Percentiles rank a stretch among this genome's conserved stretches.
Evolutionary conservation across 257 asterid species (phyloP).

Genomic region (Rhazya stricta): DNA sequence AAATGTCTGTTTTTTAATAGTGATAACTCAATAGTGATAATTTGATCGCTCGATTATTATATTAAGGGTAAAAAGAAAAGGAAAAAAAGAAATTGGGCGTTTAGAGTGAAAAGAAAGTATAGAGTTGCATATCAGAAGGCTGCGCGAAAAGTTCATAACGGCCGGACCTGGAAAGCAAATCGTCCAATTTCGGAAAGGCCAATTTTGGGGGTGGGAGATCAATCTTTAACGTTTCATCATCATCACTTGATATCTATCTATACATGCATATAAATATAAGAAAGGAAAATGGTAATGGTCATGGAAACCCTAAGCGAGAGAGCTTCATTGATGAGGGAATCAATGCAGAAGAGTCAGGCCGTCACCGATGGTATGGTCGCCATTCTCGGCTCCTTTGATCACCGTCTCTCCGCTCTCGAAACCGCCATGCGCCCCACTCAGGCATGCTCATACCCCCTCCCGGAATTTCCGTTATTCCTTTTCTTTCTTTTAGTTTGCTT

Average conservation of each 20-base stretch:
- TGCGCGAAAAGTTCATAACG: not conserved
- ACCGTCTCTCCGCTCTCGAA: conserved; percentile 95
- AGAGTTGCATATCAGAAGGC: too few species aligned
- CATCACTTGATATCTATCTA: not conserved
- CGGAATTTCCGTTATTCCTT: not conserved
- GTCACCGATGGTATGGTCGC: conserved; percentile 78
- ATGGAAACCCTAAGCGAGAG: conserved; percentile 71
- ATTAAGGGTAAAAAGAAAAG: not conserved
- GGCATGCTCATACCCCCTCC: conserved; percentile 29
- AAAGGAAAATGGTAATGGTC: conserved; percentile 40
- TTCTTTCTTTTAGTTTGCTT: not conserved
- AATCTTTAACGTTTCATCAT: not conserved
- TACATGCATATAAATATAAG: not conserved
- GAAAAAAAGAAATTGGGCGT: not conserved
- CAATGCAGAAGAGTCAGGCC: conserved; percentile 73
- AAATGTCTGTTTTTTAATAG: too few species aligned
- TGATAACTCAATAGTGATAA: too few species aligned
- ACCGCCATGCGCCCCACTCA: conserved; percentile 99
- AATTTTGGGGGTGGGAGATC: not conserved
- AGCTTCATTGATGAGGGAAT: conserved; percentile 68
- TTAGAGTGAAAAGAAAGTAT: not conserved
- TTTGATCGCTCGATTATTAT: too few species aligned
- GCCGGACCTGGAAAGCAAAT: not conserved
- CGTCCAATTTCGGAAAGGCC: not conserved
- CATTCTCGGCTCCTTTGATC: conserved; percentile 92